Evolutionary conservation across 331 rosid species (phyloP).

Genomic region (Malus hybrid): DNA sequence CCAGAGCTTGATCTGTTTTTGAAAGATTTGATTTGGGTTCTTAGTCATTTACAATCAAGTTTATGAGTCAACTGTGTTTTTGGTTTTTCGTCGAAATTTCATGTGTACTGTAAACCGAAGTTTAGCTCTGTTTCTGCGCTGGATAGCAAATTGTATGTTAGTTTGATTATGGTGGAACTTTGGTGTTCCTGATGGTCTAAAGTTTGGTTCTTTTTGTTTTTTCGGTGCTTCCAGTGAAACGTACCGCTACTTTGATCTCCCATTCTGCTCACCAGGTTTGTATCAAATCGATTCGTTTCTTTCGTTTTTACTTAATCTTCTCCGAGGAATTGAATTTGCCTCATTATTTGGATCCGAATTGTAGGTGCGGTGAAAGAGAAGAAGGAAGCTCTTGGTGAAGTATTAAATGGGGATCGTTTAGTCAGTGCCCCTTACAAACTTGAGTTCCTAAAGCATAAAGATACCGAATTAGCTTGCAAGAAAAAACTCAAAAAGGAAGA

Average conservation of each 20-base stretch:
- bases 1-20: conserved; percentile 15
- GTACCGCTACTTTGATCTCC: conserved; percentile 77
- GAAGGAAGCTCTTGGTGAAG: conserved; percentile 90
- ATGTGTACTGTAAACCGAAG: not conserved
- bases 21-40: not conserved
- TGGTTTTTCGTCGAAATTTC: not conserved
- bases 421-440: conserved; percentile 69
- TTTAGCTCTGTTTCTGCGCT: not conserved
- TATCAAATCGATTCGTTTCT: not conserved
- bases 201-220: not conserved
- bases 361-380: conserved; percentile 68
- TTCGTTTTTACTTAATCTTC: not conserved
- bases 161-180: not conserved
- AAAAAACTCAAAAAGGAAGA: conserved; percentile 43
- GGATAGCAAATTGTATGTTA: not conserved
- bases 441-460: conserved; percentile 57
- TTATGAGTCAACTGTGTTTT: not conserved
- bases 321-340: not conserved
- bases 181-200: not conserved
- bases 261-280: conserved; percentile 76
- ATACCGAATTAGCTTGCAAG: conserved; percentile 40
- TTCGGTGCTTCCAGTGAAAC: conserved; percentile 54
- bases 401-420: conserved; percentile 73
- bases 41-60: not conserved
- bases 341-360: conserved; percentile 16